Evolutionary conservation across 306 rosid species (phyloP).

Genomic region (Vigna nakashimae): DNA sequence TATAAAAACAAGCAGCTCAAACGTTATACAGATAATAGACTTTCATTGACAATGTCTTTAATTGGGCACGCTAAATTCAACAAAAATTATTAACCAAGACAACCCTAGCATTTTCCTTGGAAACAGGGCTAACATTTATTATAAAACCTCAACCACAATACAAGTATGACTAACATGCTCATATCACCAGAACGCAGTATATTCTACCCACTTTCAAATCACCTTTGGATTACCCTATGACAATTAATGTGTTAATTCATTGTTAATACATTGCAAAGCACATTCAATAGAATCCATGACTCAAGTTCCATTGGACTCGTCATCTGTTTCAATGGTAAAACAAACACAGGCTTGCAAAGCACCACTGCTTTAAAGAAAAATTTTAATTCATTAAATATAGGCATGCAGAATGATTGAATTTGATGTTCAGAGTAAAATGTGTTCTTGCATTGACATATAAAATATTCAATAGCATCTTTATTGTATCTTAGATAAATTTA

Average conservation of each 20-base stretch:
- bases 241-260: background rate
- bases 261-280: background rate
- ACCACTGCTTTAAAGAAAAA: conserved; percentile 11
- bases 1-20: conserved; percentile 1
- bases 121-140: background rate
- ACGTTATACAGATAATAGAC: background rate
- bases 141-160: conserved; percentile 26
- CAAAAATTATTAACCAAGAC: background rate
- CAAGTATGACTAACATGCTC: conserved; percentile 6
- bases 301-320: background rate
- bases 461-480: background rate
- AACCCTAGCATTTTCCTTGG: background rate
- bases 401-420: conserved; percentile 10
- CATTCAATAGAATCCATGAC: background rate
- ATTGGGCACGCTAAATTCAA: background rate
- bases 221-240: background rate
- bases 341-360: background rate
- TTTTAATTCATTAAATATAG: background rate
- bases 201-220: background rate
- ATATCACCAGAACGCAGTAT: conserved; percentile 8
- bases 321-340: background rate
- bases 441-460: background rate
- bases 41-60: background rate
- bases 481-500: background rate
- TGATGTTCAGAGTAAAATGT: background rate